Base-by-base conservation (phyloP, 495 filamentous ascomycete genomes). In the Aspergillus saccharolyticus region DNA sequence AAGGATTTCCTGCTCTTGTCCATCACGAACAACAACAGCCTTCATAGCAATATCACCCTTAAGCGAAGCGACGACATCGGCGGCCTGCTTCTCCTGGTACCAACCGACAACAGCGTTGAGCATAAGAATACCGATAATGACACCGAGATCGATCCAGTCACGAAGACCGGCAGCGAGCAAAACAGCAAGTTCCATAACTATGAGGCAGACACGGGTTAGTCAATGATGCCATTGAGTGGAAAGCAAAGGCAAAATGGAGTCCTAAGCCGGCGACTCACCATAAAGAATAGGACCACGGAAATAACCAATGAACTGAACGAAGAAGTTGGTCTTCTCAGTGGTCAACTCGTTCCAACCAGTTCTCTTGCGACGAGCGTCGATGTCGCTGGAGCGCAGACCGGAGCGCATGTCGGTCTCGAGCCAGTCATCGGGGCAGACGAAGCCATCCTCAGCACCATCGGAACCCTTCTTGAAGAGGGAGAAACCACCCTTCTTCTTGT, bases 141-240 rank as follows among this genome's bases (percentile, higher is more conserved):
- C 87, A 81, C 88, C 88, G 56, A 90, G 82, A 81, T 91, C 88
- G 61, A 91, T 85, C 86, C 87, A 91, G 75, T 89, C 87, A 67
- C 81, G 82, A 58, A 91, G 83, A 81, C 88, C 88, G 66, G 87
- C 86, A 68, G 89, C 86, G 59, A 92, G 74, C 22, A 90, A 70
- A 62, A 89, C 87, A 78, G 89, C 89, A 64, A 92, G 65, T 83
- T 92, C 87, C 89, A 92, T 91, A 67, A 90, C 88, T 91, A n/a
- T 30, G 14, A 14, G 17, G 22, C 5, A 50, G 21, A 9, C 7
- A 14, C 44, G 12, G 21, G 59, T 70, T 62, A 68, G 64, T 44
- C 33, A 39, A 30, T 28, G 25, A 28, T 3, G 24, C 0, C 20
- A 12, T 58, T 4, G 15, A 44, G 52, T 46, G 59, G 25, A 4